Conservation (phyloP, 2,329 filamentous ascomycete species). For the Ceratocystis harringtonii region DNA sequence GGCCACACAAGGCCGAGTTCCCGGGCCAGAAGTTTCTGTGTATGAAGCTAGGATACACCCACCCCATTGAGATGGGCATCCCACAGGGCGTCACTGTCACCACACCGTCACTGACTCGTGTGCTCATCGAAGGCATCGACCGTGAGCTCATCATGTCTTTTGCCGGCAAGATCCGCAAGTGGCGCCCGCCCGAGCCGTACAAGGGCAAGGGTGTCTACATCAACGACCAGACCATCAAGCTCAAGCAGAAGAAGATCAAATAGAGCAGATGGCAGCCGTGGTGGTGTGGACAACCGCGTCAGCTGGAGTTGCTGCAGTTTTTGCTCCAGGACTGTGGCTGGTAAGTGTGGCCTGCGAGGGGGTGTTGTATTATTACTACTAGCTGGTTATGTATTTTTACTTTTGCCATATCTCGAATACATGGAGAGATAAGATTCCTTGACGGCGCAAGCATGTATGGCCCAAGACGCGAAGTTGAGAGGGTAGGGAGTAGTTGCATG, state of each 20-base stretch:
- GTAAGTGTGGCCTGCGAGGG: neutral
- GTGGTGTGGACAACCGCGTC: no score
- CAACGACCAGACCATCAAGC: slow-evolving; percentile 90
- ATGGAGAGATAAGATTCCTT: neutral
- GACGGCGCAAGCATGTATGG: neutral
- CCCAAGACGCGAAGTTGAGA: no score
- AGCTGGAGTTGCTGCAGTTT: no score
- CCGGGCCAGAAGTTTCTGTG: slow-evolving; percentile 78
- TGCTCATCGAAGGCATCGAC: slow-evolving; percentile 76
- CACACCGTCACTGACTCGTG: slow-evolving; percentile 77
- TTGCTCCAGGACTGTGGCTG: neutral
- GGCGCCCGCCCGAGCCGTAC: slow-evolving; percentile 90
- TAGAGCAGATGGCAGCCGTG: slow-evolving; percentile 29
- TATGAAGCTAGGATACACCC: slow-evolving; percentile 90
- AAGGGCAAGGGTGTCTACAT: slow-evolving; percentile 99
- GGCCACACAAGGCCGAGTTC: slow-evolving; percentile 57
- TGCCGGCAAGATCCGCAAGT: slow-evolving; percentile 72
- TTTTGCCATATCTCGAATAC: slow-evolving; percentile 10
- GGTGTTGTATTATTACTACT: slow-evolving; percentile 24
- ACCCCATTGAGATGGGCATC: slow-evolving; percentile 80
- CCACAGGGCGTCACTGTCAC: slow-evolving; percentile 72
- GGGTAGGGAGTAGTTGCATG: no score
- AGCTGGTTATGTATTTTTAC: slow-evolving; percentile 15
- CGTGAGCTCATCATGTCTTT: slow-evolving; percentile 81
- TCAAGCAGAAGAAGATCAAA: slow-evolving; percentile 97